phyloP scores from a whole-genome alignment of 2,329 filamentous ascomycete genomes.

The Sporothrix phasma region DNA sequence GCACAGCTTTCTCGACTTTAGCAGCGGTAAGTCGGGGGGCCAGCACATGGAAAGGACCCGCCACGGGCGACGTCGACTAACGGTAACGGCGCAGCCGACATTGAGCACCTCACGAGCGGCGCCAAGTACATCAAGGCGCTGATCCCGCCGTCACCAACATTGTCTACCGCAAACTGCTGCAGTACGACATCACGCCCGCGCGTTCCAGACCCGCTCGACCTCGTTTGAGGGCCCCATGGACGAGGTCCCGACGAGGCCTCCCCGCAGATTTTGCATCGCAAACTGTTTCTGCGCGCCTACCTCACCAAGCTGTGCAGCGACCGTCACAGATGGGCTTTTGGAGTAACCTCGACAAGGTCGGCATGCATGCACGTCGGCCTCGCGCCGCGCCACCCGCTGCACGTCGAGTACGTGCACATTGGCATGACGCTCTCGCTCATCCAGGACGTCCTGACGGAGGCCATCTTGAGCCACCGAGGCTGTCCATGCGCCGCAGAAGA shows the following conservation, averaged over 20 bases:
- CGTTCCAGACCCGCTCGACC: conserved; percentile 55
- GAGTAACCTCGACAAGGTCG: conserved; percentile 77
- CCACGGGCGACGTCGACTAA: no score
- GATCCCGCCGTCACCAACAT: conserved; percentile 78
- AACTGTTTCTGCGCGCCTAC: conserved; percentile 70
- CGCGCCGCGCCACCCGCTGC: conserved; percentile 61
- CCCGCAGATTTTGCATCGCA: conserved; percentile 65
- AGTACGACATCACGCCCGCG: conserved; percentile 72
- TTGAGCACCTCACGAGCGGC: conserved; percentile 58
- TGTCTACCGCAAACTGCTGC: conserved; percentile 71
- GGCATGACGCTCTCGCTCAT: conserved; percentile 63
- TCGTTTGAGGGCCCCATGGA: conserved; percentile 60
- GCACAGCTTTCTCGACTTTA: conserved; percentile 68
- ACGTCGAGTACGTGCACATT: conserved; percentile 74
- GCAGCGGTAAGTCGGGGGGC: conserved; percentile 43
- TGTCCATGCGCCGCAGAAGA: conserved; percentile 59
- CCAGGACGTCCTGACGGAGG: conserved; percentile 67
- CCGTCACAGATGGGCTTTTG: conserved; percentile 66
- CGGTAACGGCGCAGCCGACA: conserved; percentile 45
- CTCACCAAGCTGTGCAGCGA: conserved; percentile 65
- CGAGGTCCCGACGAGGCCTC: conserved; percentile 53
- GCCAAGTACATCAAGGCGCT: conserved; percentile 72
- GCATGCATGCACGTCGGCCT: conserved; percentile 76
- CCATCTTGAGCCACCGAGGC: conserved; percentile 59
- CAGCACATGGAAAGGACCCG: neutral